These are phyloP conservation scores for Aureoboletus auriporus DNA, from an alignment of 768 basidiomycete genomes.

Conservation along the genomic window DNA sequence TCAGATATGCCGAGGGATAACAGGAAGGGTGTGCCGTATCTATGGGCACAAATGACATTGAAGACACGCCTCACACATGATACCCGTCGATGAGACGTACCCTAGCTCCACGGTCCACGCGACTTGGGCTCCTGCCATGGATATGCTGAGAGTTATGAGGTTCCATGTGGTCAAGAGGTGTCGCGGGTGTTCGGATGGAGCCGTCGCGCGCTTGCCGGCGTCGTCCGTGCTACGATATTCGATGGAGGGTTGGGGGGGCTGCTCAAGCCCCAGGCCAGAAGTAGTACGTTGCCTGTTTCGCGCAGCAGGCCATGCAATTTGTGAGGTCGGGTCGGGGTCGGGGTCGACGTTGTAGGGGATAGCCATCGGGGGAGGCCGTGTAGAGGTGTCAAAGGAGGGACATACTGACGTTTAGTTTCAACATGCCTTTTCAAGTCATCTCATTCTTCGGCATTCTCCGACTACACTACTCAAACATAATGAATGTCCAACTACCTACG, in stretches of 20 bases:
- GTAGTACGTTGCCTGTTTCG: constrained; percentile 30
- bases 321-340: constrained; percentile 76
- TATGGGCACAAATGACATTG: constrained; percentile 29
- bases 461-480: not conserved
- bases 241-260: constrained; percentile 13
- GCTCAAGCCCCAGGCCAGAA: constrained; percentile 21
- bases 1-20: constrained; percentile 78
- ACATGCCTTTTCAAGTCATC: constrained; percentile 9
- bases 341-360: constrained; percentile 47
- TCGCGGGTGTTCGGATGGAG: constrained; percentile 21
- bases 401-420: not conserved
- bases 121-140: constrained; percentile 93
- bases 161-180: constrained; percentile 51
- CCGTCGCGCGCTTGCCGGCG: constrained; percentile 17
- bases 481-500: no score
- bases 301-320: constrained; percentile 70
- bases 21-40: constrained; percentile 95
- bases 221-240: constrained; percentile 33
- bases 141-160: constrained; percentile 78
- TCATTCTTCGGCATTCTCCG: constrained; percentile 24
- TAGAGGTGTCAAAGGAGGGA: not conserved
- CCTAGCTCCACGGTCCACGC: constrained; percentile 96
- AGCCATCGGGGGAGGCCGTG: constrained; percentile 41
- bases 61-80: not conserved
- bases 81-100: constrained; percentile 40